Percentiles rank a stretch among this genome's conserved stretches.
Conservation (phyloP, 2,329 filamentous ascomycete genomes). For the Apiospora saccharicola region DNA sequence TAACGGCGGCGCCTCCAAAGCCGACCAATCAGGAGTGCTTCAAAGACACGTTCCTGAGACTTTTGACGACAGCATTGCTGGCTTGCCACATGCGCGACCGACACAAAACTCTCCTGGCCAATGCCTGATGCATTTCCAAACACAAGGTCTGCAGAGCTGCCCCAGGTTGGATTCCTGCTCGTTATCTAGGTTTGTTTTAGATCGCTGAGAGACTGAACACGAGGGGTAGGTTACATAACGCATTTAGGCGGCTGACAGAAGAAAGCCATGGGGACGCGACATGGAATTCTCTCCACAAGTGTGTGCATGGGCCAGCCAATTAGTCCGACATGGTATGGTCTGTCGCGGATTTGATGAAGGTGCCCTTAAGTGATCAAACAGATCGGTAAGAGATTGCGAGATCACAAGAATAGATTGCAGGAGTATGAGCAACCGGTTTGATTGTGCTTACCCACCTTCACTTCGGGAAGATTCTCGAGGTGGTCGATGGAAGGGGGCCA, state of each 20-base stretch:
- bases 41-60: not conserved
- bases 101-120: not conserved
- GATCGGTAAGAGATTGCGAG: slow-evolving; percentile 8
- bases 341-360: not conserved
- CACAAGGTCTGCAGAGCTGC: not conserved
- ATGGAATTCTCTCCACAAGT: not conserved
- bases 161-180: not conserved
- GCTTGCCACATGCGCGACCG: slow-evolving; percentile 3
- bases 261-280: not conserved
- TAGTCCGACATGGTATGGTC: no score
- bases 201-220: not conserved
- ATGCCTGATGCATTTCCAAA: not conserved
- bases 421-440: not conserved
- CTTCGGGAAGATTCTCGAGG: slow-evolving; percentile 11
- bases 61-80: not conserved
- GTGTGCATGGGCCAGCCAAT: not conserved
- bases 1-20: not conserved
- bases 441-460: not conserved
- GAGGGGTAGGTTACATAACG: not conserved
- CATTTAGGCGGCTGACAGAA: not conserved
- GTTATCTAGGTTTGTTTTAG: not conserved
- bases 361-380: not conserved
- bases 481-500: not conserved
- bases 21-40: not conserved
- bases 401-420: not conserved